Conservation (phyloP, 2,329 filamentous ascomycete species). For the Coniochaeta pulveracea region DNA sequence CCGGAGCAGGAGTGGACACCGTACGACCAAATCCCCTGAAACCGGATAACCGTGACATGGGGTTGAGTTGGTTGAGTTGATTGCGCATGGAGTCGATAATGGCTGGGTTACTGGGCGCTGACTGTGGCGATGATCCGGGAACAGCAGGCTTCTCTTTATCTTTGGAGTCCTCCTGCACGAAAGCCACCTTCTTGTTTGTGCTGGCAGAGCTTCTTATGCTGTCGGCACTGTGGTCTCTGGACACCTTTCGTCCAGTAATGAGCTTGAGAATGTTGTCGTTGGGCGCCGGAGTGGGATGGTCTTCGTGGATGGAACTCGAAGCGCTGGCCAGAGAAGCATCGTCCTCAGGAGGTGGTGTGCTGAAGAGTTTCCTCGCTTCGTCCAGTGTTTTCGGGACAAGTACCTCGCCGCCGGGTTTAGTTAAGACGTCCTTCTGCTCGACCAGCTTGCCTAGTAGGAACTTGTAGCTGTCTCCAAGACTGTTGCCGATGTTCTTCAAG, state of each 20-base stretch:
- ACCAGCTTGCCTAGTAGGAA: conserved; percentile 83
- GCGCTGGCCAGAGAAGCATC: conserved; percentile 46
- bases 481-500: conserved; percentile 83
- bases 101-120: conserved; percentile 38
- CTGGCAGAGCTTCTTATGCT: conserved; percentile 47
- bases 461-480: conserved; percentile 84
- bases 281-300: conserved; percentile 15
- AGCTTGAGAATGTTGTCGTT: conserved; percentile 62
- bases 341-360: conserved; percentile 54
- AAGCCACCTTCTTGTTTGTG: background rate
- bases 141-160: conserved; percentile 22
- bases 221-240: conserved; percentile 66
- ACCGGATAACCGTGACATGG: conserved; percentile 64
- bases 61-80: conserved; percentile 71
- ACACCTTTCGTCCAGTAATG: conserved; percentile 51
- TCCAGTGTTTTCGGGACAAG: conserved; percentile 80
- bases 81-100: conserved; percentile 72
- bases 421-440: conserved; percentile 45
- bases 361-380: conserved; percentile 82
- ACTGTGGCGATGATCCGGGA: conserved; percentile 17
- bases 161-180: conserved; percentile 2
- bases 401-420: conserved; percentile 32
- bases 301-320: conserved; percentile 34
- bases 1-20: conserved; percentile 26
- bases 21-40: conserved; percentile 65